Evolutionary conservation across 2,329 filamentous ascomycete species (phyloP).

Genomic region (Neofusicoccum laricinum): DNA sequence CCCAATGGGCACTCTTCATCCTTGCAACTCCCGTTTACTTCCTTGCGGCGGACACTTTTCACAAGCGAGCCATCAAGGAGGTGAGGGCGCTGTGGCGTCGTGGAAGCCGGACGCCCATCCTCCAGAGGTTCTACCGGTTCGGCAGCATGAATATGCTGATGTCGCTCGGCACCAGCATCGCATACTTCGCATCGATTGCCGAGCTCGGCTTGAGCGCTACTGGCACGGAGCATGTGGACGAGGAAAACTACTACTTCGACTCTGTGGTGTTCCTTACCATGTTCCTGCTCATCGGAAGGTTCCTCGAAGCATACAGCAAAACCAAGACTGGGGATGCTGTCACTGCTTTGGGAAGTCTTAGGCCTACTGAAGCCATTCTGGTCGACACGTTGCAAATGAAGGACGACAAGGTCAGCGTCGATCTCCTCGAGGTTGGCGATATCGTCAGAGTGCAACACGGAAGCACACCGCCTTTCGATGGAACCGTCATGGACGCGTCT

Average conservation of each 20-base stretch:
- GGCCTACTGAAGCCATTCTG: constrained; percentile 73
- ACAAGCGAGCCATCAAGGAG: constrained; percentile 75
- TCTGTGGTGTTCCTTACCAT: constrained; percentile 89
- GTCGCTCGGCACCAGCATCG: constrained; percentile 81
- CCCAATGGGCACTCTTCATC: constrained; percentile 76
- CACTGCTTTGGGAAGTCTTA: constrained; percentile 71
- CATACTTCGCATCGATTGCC: constrained; percentile 78
- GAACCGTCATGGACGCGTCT: constrained; percentile 55
- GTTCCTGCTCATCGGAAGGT: constrained; percentile 72
- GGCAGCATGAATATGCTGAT: constrained; percentile 97
- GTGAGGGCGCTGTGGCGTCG: constrained; percentile 73
- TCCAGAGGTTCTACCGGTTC: constrained; percentile 82
- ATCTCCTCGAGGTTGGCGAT: constrained; percentile 59
- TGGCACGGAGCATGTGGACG: constrained; percentile 31
- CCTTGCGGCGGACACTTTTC: constrained; percentile 81
- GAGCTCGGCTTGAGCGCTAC: constrained; percentile 64
- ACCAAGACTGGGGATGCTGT: constrained; percentile 86
- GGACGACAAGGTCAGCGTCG: constrained; percentile 54
- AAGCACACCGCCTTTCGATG: constrained; percentile 81
- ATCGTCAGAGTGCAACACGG: constrained; percentile 72
- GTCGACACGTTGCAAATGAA: constrained; percentile 46
- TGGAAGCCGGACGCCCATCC: constrained; percentile 68
- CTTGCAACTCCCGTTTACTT: constrained; percentile 85
- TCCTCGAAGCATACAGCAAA: constrained; percentile 87
- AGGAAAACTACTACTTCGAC: constrained; percentile 69